Evolutionary conservation across 495 filamentous ascomycete species (phyloP).

Genomic region (Penicillium cosmopolitanum): DNA sequence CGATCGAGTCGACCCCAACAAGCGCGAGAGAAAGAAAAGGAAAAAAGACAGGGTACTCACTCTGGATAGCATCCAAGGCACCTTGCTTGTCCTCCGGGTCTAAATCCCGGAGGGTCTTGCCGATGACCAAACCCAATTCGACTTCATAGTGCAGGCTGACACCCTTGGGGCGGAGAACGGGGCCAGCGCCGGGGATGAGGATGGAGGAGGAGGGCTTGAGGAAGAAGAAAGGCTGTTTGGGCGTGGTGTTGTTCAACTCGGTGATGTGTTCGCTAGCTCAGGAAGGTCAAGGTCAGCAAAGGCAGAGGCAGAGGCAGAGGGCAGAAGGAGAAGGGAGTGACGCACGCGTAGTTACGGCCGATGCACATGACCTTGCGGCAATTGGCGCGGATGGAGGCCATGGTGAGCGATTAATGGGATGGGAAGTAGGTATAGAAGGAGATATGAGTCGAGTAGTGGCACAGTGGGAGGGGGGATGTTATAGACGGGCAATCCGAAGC

Average conservation of each 20-base stretch:
- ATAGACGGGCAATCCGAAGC: neutral
- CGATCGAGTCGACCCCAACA: neutral
- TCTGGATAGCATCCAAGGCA: constrained; percentile 54
- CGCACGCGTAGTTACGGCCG: constrained; percentile 95
- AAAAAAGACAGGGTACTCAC: constrained; percentile 29
- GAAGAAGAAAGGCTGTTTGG: constrained; percentile 98
- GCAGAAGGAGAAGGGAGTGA: constrained; percentile 6
- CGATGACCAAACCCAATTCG: constrained; percentile 87
- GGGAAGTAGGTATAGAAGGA: neutral
- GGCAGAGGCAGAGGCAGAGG: neutral
- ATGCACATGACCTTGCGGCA: constrained; percentile 94
- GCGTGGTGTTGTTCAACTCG: constrained; percentile 83
- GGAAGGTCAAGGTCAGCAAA: constrained; percentile 2
- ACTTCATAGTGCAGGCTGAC: constrained; percentile 93
- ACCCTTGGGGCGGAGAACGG: constrained; percentile 81
- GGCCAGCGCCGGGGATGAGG: constrained; percentile 73
- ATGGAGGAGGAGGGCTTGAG: constrained; percentile 88
- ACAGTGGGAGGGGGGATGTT: neutral
- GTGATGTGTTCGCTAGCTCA: constrained; percentile 80
- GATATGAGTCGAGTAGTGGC: neutral
- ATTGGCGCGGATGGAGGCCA: constrained; percentile 53
- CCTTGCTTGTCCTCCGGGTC: constrained; percentile 61
- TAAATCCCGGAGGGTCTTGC: constrained; percentile 74
- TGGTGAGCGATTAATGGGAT: constrained; percentile 18
- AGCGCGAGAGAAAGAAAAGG: neutral